Conservation (phyloP, 129 eudicot genomes). For the Scalesia atractyloides region DNA sequence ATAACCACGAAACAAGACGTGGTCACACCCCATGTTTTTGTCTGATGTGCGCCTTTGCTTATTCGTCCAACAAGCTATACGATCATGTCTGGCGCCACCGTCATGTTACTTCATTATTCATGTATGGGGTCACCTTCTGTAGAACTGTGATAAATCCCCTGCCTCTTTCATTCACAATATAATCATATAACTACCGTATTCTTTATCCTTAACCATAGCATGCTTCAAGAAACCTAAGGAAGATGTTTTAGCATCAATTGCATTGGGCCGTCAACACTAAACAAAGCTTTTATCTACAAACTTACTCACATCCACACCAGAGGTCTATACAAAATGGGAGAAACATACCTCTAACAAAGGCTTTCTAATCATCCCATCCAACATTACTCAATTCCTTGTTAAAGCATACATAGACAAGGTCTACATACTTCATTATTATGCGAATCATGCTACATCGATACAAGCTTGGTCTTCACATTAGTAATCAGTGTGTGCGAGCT, state of each 20-base stretch:
- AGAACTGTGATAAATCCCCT: too few relatives aligned
- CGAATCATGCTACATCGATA: too few relatives aligned
- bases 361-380: conserved; percentile 2
- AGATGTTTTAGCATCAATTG: neutral
- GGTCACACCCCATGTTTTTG: neutral
- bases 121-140: neutral
- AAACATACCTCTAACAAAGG: neutral
- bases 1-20: neutral
- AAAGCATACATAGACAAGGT: neutral
- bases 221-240: neutral
- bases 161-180: too few relatives aligned
- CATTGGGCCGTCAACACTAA: neutral
- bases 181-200: neutral
- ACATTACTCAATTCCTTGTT: neutral
- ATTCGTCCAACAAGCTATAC: neutral
- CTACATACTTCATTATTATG: too few relatives aligned
- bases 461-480: too few relatives aligned
- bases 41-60: neutral
- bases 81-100: neutral
- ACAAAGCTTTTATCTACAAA: neutral
- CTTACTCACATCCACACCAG: neutral
- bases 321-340: neutral
- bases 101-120: neutral
- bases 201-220: neutral
- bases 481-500: too few relatives aligned